A percentile compares a stretch with the other conserved stretches of the same genome.
Conservation (phyloP, 768 basidiomycete species). For the Psilocybe sp. region DNA sequence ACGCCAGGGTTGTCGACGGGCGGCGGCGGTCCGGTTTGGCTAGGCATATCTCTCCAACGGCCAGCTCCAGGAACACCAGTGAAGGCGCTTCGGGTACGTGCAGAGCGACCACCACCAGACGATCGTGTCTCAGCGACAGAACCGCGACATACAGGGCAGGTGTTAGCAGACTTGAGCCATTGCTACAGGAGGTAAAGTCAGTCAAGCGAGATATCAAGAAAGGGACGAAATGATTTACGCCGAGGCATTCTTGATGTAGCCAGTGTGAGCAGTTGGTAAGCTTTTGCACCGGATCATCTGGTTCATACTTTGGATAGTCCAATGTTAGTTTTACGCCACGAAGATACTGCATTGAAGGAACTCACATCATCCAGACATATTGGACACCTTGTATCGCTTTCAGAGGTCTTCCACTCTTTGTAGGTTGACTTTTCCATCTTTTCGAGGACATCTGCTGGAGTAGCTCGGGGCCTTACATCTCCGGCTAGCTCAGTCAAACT, state of each 20-base stretch:
- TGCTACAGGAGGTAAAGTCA: slow-evolving; percentile 42
- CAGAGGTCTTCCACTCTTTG: slow-evolving; percentile 64
- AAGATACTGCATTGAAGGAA: slow-evolving; percentile 11
- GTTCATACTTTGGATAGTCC: slow-evolving; percentile 50
- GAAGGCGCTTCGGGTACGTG: no score
- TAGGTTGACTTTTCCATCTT: slow-evolving; percentile 59
- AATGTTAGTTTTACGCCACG: slow-evolving; percentile 3
- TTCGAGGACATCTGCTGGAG: slow-evolving; percentile 58
- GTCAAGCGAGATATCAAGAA: not conserved
- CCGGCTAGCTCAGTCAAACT: slow-evolving; percentile 58
- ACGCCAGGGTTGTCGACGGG: no score
- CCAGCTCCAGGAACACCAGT: no score
- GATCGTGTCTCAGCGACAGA: slow-evolving; percentile 31
- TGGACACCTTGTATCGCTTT: slow-evolving; percentile 74
- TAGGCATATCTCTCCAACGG: no score
- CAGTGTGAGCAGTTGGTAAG: slow-evolving; percentile 74
- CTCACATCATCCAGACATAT: slow-evolving; percentile 84
- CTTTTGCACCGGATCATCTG: slow-evolving; percentile 61
- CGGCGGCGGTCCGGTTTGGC: no score
- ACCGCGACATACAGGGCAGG: slow-evolving; percentile 80
- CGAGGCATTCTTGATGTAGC: slow-evolving; percentile 74
- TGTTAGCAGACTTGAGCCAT: slow-evolving; percentile 76
- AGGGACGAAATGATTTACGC: slow-evolving; percentile 41
- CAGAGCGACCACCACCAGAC: not conserved
- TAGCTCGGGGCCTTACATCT: slow-evolving; percentile 64